Base-by-base conservation (phyloP, 352 stramenopile species). In the Phytophthora parvispora region DNA sequence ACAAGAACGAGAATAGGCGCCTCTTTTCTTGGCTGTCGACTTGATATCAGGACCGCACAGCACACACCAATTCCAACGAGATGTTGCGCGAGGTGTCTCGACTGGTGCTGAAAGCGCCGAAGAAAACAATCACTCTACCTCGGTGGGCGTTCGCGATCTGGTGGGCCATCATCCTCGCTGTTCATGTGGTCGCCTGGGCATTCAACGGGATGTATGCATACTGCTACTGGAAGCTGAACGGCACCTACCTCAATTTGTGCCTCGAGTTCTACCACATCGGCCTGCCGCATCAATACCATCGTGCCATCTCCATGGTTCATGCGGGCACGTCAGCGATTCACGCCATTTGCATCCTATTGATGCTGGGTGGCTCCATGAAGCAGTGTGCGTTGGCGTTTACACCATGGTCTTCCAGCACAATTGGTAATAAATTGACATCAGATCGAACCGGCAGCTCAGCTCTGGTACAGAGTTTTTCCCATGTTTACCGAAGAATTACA, bases 241-340 rank as follows among this genome's bases (percentile, higher is more conserved):
- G 40, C 2, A 72, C 60, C 0, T 68, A 53, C 9, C 57, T 78
- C 43, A 56, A 68, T n/a, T 25, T 50, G n/a, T 67, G 60, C 29
- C 68, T 83, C 24, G 68, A 75, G 6, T 77, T 75, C 27, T 74
- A 72, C 43, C 25, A 67, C 6, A 62, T 78, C 22, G 72, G 67
- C 0, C 64, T 83, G 50, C 72, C 69, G 8, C 4, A 65, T 7
- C 42, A 29, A 8, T 55, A 74, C 47, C 66, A 76, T 15, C 22
- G 32, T n/a, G 27, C 25, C 7, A 68, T 83, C 29, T 53, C 69
- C 6, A 31, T 62, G 2, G 65, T 69, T 24, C 73, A 81, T 42
- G 69, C 47, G 4, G n/a, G 67, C 9, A 28, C 79, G 51, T 68
- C 61, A 8, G 53, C 18, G 15, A 47, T 79, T 28, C 76, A 84